Base-by-base conservation (phyloP, 2,329 filamentous ascomycete genomes). In the Talaromyces sp. region DNA sequence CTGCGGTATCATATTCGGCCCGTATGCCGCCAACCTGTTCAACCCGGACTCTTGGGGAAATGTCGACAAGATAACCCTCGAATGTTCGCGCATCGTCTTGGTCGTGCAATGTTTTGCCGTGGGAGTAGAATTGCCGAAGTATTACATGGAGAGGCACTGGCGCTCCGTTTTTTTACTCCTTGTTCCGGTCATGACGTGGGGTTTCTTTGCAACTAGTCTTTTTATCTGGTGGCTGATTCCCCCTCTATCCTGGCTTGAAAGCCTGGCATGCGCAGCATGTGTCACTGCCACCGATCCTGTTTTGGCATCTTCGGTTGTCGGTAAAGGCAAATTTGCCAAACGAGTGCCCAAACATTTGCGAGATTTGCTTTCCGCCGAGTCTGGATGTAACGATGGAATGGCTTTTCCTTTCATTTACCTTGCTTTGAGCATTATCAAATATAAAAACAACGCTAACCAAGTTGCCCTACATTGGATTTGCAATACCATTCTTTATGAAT, bases 321-420 rank as follows among this genome's bases (percentile, higher is more conserved):
- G 95, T 76, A 99, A 98, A 82, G 95, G 95, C 73, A 99, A 99
- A 79, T 99, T 99, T 73, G 94, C 95, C 41, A 97, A 97, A 81
- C 89, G 95, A 68, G 93, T 99, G 4, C 95, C 95, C 25, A 98
- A 97, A 82, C 95, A 99, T 88, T 82, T 99, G 80, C 87, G 95
- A 84, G 95, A 99, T 80, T 76, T 99, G 61, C 83, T 99, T 13
- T 99, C 95, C 4, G 93, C 93, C 64, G 95, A 99, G 80, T 99
- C 95, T 8, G 95, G 95, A 35, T 99, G 95, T 81, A 99, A 99
- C 84, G 95, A 99, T 77, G 95, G 95, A 79, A 99, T 99, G 95
- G 95, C 95, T 1, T 99, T 99, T 74, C 95, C 95, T 0, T 99
- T 99, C 77, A 87, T 99, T 72, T 99, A 99, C 76, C 84, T 99